A percentile compares a stretch with the other conserved stretches of the same genome.
These are phyloP conservation scores for Coemansia sp. DNA, from an alignment of 192 early-diverging fungal genomes.

Conservation along the genomic window DNA sequence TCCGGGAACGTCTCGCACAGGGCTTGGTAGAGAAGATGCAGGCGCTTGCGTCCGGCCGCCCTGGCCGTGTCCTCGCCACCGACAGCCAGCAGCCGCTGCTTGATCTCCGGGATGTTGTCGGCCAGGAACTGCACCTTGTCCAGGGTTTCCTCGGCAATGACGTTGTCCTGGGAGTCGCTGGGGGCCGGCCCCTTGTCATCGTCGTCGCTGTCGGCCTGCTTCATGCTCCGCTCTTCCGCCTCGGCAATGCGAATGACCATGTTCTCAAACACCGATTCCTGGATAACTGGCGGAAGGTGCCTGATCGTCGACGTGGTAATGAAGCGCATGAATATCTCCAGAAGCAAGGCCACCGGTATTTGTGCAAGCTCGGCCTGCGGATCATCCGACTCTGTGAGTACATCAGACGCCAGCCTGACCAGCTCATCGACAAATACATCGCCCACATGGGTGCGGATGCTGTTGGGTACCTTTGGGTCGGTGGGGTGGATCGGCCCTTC, in stretches of 20 bases:
- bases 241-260: slow-evolving; percentile 44
- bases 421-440: slow-evolving; percentile 46
- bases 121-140: slow-evolving; percentile 27
- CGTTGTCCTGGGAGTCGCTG: slow-evolving; percentile 15
- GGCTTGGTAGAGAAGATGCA: slow-evolving; percentile 39
- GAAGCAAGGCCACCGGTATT: slow-evolving; percentile 33
- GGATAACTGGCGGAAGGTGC: slow-evolving; percentile 29
- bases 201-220: not conserved
- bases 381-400: slow-evolving; percentile 3
- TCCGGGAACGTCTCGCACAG: slow-evolving; percentile 43
- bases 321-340: slow-evolving; percentile 44
- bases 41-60: slow-evolving; percentile 30
- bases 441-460: slow-evolving; percentile 31
- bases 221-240: slow-evolving; percentile 26
- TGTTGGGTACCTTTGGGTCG: slow-evolving; percentile 34
- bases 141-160: slow-evolving; percentile 29
- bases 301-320: slow-evolving; percentile 29
- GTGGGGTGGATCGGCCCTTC: slow-evolving; percentile 19
- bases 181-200: not conserved
- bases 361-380: slow-evolving; percentile 1
- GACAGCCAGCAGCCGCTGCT: slow-evolving; percentile 30
- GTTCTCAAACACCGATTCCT: slow-evolving; percentile 39
- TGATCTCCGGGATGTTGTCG: slow-evolving; percentile 35
- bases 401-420: slow-evolving; percentile 17
- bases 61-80: slow-evolving; percentile 17